phyloP scores from a whole-genome alignment of 2,329 filamentous ascomycete genomes.

The Pseudopithomyces chartarum region DNA sequence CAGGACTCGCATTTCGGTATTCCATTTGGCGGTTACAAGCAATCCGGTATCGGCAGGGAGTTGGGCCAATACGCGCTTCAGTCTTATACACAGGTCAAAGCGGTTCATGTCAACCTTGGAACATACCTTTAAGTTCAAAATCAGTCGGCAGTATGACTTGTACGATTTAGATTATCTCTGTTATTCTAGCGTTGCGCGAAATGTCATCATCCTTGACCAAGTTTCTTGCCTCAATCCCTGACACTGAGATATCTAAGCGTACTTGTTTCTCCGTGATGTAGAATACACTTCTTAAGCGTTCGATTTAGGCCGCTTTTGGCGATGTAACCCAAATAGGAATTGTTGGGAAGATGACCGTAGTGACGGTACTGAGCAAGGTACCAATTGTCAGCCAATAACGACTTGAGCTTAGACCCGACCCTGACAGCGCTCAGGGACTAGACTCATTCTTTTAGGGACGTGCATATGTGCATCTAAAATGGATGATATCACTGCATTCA shows the following conservation, averaged over 20 bases:
- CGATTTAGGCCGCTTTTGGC: neutral
- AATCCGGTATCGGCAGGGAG: slow-evolving; percentile 61
- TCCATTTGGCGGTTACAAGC: slow-evolving; percentile 62
- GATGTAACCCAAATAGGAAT: neutral
- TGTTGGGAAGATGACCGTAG: neutral
- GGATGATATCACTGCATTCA: too few species aligned
- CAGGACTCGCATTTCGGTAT: slow-evolving; percentile 46
- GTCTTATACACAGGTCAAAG: neutral
- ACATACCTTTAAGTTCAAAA: neutral
- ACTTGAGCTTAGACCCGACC: neutral
- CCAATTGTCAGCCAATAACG: neutral
- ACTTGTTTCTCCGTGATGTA: too few species aligned
- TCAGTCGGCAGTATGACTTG: neutral
- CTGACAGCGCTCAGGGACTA: neutral
- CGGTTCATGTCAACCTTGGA: neutral
- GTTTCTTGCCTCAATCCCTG: neutral
- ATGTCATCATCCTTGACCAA: neutral
- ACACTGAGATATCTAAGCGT: neutral
- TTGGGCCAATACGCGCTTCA: slow-evolving; percentile 19
- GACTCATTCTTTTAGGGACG: neutral
- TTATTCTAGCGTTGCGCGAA: neutral
- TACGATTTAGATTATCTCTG: neutral
- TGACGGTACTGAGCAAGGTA: neutral
- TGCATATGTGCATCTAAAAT: too few species aligned
- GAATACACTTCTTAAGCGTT: too few species aligned